phyloP scores from a whole-genome alignment of 192 early-diverging fungal genomes.

The Phlyctochytrium planicorne region DNA sequence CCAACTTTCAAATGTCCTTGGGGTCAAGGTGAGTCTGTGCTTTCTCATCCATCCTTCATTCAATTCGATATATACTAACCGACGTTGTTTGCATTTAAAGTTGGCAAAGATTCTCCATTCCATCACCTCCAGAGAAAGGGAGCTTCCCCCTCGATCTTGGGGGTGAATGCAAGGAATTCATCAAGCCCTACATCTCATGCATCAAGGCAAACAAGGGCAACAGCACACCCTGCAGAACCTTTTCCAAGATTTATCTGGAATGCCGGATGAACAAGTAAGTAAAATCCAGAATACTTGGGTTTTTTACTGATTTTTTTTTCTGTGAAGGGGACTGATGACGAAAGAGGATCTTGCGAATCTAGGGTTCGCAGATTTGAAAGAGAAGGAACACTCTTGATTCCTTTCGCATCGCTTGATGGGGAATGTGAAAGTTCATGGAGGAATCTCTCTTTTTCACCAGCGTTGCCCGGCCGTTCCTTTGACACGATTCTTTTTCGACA shows the following conservation, averaged over 20 bases:
- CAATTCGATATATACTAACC: too few species aligned
- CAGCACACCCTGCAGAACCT: constrained; percentile 64
- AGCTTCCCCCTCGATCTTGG: constrained; percentile 89
- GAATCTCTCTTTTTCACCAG: too few species aligned
- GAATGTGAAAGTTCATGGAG: too few species aligned
- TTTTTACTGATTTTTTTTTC: neutral
- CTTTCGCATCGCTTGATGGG: too few species aligned
- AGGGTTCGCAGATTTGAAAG: neutral
- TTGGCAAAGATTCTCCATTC: neutral
- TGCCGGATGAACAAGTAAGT: constrained; percentile 86
- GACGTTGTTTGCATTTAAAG: too few species aligned
- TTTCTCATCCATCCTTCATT: too few species aligned
- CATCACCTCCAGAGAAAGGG: constrained; percentile 75
- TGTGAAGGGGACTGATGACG: neutral
- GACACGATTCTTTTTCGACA: too few species aligned
- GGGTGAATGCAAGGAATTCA: constrained; percentile 78
- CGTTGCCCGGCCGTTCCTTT: too few species aligned
- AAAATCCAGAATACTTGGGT: neutral
- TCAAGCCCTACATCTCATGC: constrained; percentile 79
- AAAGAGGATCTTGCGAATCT: neutral
- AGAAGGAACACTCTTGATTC: too few species aligned
- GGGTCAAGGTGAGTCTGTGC: too few species aligned
- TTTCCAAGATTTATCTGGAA: constrained; percentile 79
- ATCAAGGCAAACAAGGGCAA: constrained; percentile 70
- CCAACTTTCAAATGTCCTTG: neutral